These are phyloP conservation scores for Pleochaeta shiraiana DNA, from an alignment of 2,329 filamentous ascomycete genomes.

Conservation along the genomic window DNA sequence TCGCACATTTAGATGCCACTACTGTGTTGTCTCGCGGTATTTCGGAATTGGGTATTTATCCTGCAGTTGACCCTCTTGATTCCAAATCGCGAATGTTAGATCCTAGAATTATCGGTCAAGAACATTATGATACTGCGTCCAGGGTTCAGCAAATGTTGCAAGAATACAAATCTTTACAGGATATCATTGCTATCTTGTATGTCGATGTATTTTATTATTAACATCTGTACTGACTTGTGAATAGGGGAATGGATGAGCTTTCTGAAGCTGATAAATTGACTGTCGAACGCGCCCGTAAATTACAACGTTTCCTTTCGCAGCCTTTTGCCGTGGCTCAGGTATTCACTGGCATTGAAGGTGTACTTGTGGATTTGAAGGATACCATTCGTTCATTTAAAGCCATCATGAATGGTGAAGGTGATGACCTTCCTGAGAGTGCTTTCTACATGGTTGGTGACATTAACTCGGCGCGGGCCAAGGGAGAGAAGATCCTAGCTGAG, in stretches of 20 bases:
- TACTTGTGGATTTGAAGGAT: conserved; percentile 95
- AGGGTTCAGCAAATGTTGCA: conserved; percentile 98
- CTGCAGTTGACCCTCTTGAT: conserved; percentile 97
- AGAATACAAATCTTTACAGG: conserved; percentile 99
- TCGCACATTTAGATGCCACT: conserved; percentile 99
- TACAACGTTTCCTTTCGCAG: conserved; percentile 99
- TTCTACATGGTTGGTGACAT: conserved; percentile 61
- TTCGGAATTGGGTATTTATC: conserved; percentile 99
- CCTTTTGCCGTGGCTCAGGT: conserved; percentile 79
- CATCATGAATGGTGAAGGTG: conserved; percentile 65
- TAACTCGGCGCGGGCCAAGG: conserved; percentile 81
- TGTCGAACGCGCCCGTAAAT: conserved; percentile 99
- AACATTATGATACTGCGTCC: conserved; percentile 91
- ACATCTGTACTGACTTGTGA: neutral
- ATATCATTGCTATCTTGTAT: conserved; percentile 96
- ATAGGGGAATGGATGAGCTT: conserved; percentile 85
- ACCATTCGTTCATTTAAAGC: conserved; percentile 96
- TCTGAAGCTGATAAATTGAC: conserved; percentile 99
- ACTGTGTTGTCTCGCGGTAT: conserved; percentile 99
- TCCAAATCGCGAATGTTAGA: conserved; percentile 99
- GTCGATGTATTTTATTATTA: neutral
- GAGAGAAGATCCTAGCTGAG: conserved; percentile 98
- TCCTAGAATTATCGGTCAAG: conserved; percentile 92
- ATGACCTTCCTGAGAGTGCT: conserved; percentile 68
- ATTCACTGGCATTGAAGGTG: conserved; percentile 68